Percentiles rank a stretch among this genome's conserved stretches.
These are phyloP conservation scores for Cladosporium colombiae DNA, from an alignment of 2,329 filamentous ascomycete species.

Conservation along the genomic window DNA sequence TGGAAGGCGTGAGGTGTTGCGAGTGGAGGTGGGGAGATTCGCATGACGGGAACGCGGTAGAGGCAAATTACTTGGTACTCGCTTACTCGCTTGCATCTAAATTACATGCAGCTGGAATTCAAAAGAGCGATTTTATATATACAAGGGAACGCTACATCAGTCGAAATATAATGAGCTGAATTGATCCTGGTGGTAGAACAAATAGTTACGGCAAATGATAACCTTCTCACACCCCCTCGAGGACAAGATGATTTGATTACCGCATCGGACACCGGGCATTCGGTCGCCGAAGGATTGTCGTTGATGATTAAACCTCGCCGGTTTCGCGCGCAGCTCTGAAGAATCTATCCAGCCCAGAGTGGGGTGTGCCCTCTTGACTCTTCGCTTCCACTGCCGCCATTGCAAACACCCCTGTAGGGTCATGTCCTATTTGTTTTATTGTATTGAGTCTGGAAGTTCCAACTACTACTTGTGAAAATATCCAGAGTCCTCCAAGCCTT, in stretches of 20 bases:
- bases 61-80: neutral
- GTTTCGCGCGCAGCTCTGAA: slow-evolving; percentile 7
- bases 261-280: neutral
- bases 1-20: slow-evolving; percentile 1
- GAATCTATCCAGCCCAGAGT: slow-evolving; percentile 14
- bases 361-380: slow-evolving; percentile 3
- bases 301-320: slow-evolving; percentile 1
- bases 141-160: too few species aligned
- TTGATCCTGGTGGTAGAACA: neutral
- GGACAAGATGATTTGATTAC: neutral
- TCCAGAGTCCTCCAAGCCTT: neutral
- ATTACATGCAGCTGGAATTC: neutral
- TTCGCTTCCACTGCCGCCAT: slow-evolving; percentile 3
- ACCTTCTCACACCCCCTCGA: neutral
- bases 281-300: neutral
- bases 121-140: neutral
- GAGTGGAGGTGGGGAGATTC: neutral
- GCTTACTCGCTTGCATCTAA: neutral
- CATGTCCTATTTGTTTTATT: slow-evolving; percentile 41
- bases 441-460: slow-evolving; percentile 37
- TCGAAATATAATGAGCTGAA: neutral
- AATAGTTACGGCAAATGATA: neutral
- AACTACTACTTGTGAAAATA: slow-evolving; percentile 36
- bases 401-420: slow-evolving; percentile 13
- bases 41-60: neutral